Base-by-base conservation (phyloP, 805 yeast genomes). In the Lipomyces spencermartinsiae region DNA sequence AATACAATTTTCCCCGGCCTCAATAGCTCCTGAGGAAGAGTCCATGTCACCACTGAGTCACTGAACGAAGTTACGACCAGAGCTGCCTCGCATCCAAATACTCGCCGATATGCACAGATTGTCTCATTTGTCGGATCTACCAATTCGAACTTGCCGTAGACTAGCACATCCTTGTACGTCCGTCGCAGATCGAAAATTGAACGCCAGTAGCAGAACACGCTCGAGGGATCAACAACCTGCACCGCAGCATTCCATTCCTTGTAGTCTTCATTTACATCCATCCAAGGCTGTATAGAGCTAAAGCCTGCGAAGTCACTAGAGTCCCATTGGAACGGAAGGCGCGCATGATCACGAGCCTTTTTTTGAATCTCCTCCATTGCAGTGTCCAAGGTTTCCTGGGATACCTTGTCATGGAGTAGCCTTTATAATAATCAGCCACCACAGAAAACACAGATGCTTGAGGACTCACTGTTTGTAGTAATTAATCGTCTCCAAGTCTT, bases 271-370 rank as follows among this genome's bases (percentile, higher is more conserved):
- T 84, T 82, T 71, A 83, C 81, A 68, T 79, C 77, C 76, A 81
- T 84, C 88, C 88, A 85, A 29, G 87, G 87, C 64, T 75, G 77
- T 54, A 82, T 77, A 6, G 77, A 74, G 39, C 84, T 74, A 75
- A 84, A 84, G 0, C 87, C 87, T 54, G 80, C 77, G 54, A 59
- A 43, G 10, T 71, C 76, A 1, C 79, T 71, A 62, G 74, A 75
- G 65, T 79, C 80, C 87, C 87, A 84, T 71, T 84, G 87, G 66
- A 85, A 83, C 33, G 87, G 87, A 31, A 85, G 79, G 76, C 87
- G 80, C 9, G 85, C 82, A 71, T 84, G 81, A 72, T 85, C 87
- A 74, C 87, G 79, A 12, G 86, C 83, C 84, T 65, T 79, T 76
- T 64, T 75, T 73, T 55, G 70, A 71, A 7, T 78, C 80, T 68